phyloP scores from a whole-genome alignment of 805 yeast species.

The Jamesozyma gamospora region DNA sequence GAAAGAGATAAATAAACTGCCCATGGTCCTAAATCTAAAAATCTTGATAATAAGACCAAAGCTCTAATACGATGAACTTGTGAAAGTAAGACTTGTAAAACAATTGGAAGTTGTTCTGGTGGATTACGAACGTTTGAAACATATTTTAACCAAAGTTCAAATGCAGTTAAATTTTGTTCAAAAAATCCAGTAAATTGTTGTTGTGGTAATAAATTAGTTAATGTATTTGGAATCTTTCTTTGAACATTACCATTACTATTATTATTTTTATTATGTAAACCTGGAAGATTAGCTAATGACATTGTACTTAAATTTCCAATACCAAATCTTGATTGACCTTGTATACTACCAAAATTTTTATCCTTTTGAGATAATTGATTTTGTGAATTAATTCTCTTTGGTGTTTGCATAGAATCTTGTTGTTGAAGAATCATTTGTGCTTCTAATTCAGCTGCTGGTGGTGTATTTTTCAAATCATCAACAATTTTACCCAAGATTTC shows the following conservation, averaged over 20 bases:
- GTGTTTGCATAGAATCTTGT: constrained; percentile 15
- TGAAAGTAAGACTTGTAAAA: constrained; percentile 81
- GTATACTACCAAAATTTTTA: constrained; percentile 16
- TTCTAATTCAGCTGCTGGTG: constrained; percentile 24
- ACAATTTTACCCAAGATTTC: constrained; percentile 74
- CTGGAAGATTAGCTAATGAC: constrained; percentile 28
- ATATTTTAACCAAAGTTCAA: constrained; percentile 90
- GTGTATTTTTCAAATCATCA: constrained; percentile 32
- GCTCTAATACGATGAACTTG: constrained; percentile 93
- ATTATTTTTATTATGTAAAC: constrained; percentile 5
- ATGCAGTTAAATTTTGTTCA: constrained; percentile 92
- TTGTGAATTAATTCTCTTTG: constrained; percentile 1
- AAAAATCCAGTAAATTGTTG: constrained; percentile 90
- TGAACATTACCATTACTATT: constrained; percentile 4
- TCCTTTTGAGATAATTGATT: constrained; percentile 6
- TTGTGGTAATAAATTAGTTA: constrained; percentile 21
- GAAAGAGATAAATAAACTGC: constrained; percentile 89
- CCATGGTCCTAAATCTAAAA: constrained; percentile 93
- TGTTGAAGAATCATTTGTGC: constrained; percentile 19
- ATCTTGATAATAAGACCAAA: constrained; percentile 68
- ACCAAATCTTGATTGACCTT: constrained; percentile 24
- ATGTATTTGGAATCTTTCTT: constrained; percentile 6
- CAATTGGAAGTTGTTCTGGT: constrained; percentile 92
- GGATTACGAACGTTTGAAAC: constrained; percentile 77
- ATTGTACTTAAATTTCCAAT: constrained; percentile 29